Percentiles rank a stretch among this genome's conserved stretches.
These are phyloP conservation scores for Trifolium repens DNA, from an alignment of 306 rosid genomes.

Conservation along the genomic window DNA sequence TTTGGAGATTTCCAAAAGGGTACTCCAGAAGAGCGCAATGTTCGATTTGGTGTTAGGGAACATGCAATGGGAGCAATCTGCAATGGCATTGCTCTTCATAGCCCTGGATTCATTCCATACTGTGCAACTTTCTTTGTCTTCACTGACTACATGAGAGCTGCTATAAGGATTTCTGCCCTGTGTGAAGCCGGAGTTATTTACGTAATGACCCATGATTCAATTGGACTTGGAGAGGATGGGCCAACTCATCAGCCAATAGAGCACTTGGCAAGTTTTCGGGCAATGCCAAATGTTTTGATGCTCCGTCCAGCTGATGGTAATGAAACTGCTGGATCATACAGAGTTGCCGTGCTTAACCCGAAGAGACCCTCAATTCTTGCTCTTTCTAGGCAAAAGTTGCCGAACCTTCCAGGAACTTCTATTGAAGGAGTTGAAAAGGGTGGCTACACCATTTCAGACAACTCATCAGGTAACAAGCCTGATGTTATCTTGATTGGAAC, in stretches of 20 bases:
- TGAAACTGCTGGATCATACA: conserved; percentile 98
- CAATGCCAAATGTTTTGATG: conserved; percentile 97
- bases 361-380: conserved; percentile 96
- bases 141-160: conserved; percentile 99
- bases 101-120: conserved; percentile 93
- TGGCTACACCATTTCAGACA: conserved; percentile 86
- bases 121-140: conserved; percentile 99
- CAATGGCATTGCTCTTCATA: conserved; percentile 90
- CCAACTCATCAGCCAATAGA: conserved; percentile 99
- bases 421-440: conserved; percentile 94
- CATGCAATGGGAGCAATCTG: conserved; percentile 96
- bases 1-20: conserved; percentile 93
- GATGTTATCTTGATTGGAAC: conserved; percentile 91
- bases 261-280: conserved; percentile 98
- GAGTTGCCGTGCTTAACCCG: conserved; percentile 74
- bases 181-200: conserved; percentile 83
- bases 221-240: conserved; percentile 99
- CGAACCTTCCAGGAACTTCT: conserved; percentile 83
- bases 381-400: conserved; percentile 91
- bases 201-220: conserved; percentile 97
- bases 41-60: conserved; percentile 96
- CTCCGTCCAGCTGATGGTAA: conserved; percentile 99
- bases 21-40: conserved; percentile 96
- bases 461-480: conserved; percentile 89
- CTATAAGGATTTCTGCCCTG: conserved; percentile 93